Evolutionary conservation across 257 asterid genomes (phyloP).

Genomic region (Prunella vulgaris): DNA sequence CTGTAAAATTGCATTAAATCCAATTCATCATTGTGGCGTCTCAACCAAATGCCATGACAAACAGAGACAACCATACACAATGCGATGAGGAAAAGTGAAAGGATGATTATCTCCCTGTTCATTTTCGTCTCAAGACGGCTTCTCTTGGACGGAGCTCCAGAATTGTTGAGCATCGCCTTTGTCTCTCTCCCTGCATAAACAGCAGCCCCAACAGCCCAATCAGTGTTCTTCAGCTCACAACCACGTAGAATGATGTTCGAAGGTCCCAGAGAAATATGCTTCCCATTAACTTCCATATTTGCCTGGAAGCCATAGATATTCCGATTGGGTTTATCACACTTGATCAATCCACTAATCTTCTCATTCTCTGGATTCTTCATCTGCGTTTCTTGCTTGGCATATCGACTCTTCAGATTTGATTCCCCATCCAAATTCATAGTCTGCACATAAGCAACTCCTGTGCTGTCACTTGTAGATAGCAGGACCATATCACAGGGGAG

Average conservation of each 20-base stretch:
- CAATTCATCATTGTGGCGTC: slow-evolving; percentile 64
- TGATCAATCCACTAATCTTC: slow-evolving; percentile 58
- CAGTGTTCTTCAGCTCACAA: slow-evolving; percentile 93
- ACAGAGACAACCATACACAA: slow-evolving; percentile 57
- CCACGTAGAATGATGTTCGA: slow-evolving; percentile 91
- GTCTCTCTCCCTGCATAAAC: slow-evolving; percentile 94
- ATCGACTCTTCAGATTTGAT: slow-evolving; percentile 89
- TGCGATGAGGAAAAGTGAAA: slow-evolving; percentile 67
- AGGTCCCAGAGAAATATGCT: slow-evolving; percentile 87
- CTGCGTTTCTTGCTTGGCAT: slow-evolving; percentile 94
- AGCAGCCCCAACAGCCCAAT: slow-evolving; percentile 80
- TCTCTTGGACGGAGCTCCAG: slow-evolving; percentile 96
- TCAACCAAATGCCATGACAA: slow-evolving; percentile 89
- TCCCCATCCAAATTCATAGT: slow-evolving; percentile 97
- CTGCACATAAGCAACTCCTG: slow-evolving; percentile 91
- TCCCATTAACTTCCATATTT: slow-evolving; percentile 83
- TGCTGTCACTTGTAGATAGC: slow-evolving; percentile 78
- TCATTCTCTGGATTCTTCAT: slow-evolving; percentile 46
- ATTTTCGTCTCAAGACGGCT: slow-evolving; percentile 84
- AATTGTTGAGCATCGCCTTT: slow-evolving; percentile 95
- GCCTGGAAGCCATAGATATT: slow-evolving; percentile 94
- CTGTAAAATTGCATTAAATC: slow-evolving; percentile 71
- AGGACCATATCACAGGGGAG: slow-evolving; percentile 97
- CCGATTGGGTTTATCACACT: slow-evolving; percentile 92
- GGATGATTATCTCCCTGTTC: slow-evolving; percentile 79